Evolutionary conservation across 2,329 filamentous ascomycete species (phyloP), one percentile per base, ranked within the genome.

Genomic region (Cercospora citrullina): DNA sequence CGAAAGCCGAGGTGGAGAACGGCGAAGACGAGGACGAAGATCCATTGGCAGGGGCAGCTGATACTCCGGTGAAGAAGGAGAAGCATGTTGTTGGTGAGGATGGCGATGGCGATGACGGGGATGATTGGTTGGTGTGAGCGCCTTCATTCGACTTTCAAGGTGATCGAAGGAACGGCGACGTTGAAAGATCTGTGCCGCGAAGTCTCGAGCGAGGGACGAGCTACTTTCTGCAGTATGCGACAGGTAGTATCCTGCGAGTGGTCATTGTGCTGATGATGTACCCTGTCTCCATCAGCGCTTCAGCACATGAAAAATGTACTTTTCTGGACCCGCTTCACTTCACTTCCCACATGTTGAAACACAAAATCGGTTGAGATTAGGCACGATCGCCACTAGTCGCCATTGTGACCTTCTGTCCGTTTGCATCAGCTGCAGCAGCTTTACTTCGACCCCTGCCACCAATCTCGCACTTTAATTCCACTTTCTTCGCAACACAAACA

Each of bases 81-180:
- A 53, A 67, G 42, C 33, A 10, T 5, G 66, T 10, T 23, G 42
- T 28, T 28, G 65, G 55, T 23, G 60, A 23, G 42, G 39, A 28
- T 16, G 48, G 26, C 9, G 12, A 55, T 14, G 51, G 28, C 42
- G 63, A 59, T 10, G 62, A 65, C 51, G 67, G 18, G 39, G 60
- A 63, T n/a, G 64, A 67, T 3, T 60, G 18, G 14, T 21, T 69
- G 63, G 42, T 48, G 23, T 69, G 45, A 66, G 51, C 6, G 23
- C 1, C 10, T 16, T n/a, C 23, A n/a, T 26, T n/a, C 21, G 14
- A 53, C 48, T 16, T 3, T 23, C 10, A 53, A 4, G 14, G 10
- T 23, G 10, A 28, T 28, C 2, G 48, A 53, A 6, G 6, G 21
- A 18, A 16, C 3, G 9, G 48, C 23, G 23, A 30, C 14, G 21